These are phyloP conservation scores for Gentiana straminea DNA, from an alignment of 257 asterid genomes.

Conservation along the genomic window DNA sequence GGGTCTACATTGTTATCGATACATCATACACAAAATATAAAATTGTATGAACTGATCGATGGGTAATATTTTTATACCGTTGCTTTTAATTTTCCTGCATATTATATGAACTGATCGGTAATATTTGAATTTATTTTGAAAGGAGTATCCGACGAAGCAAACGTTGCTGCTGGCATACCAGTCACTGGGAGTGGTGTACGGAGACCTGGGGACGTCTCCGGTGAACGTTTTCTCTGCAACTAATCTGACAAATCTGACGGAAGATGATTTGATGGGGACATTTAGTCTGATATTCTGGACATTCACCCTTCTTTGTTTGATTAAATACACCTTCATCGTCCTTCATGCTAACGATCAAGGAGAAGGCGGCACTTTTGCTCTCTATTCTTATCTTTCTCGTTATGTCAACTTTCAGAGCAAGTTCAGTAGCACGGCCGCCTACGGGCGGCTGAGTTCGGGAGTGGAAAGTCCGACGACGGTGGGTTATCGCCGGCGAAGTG, in stretches of 20 bases:
- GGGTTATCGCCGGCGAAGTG: conserved; percentile 17
- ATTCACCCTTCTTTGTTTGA: conserved; percentile 35
- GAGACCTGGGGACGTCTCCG: conserved; percentile 74
- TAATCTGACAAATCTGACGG: conserved; percentile 28
- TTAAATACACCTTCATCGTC: conserved; percentile 62
- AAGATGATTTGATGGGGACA: conserved; percentile 56
- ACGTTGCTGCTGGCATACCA: conserved; percentile 52
- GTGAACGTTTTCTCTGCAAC: conserved; percentile 63
- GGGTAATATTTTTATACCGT: not conserved
- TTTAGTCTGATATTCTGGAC: conserved; percentile 78
- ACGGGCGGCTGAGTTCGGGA: conserved; percentile 21
- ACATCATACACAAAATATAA: too few relatives aligned
- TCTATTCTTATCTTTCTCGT: conserved; percentile 45
- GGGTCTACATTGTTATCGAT: too few relatives aligned
- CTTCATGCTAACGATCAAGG: conserved; percentile 65
- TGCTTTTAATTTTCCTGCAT: not conserved
- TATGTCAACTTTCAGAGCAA: conserved; percentile 40
- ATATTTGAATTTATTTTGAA: not conserved
- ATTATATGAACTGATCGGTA: not conserved
- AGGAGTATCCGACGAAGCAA: conserved; percentile 38
- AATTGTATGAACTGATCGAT: too few relatives aligned
- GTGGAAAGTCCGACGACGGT: conserved; percentile 21
- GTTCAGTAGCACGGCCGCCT: conserved; percentile 14
- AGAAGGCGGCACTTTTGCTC: conserved; percentile 81
- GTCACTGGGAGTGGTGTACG: conserved; percentile 62